Conservation (phyloP, 371 early-diverging fungal species). For the Mucor mucedo region DNA sequence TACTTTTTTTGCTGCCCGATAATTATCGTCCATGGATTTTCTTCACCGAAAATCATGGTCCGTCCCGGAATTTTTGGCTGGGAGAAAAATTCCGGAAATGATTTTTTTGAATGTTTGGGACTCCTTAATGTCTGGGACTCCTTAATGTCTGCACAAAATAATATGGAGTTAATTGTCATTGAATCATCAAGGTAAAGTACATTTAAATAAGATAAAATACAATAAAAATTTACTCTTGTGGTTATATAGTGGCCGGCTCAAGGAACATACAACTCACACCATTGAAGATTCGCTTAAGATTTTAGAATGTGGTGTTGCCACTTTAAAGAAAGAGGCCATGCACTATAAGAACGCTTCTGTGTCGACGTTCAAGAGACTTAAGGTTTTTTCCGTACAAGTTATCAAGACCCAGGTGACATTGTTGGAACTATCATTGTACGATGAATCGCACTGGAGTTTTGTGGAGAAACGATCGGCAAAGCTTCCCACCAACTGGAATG, state of each 20-base stretch:
- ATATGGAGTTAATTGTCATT: constrained; percentile 21
- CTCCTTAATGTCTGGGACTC: no score
- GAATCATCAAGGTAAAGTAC: constrained; percentile 23
- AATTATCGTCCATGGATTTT: no score
- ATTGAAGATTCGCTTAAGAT: constrained; percentile 24
- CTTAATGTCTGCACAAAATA: constrained; percentile 14
- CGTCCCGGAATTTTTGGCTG: no score
- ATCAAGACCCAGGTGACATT: constrained; percentile 14
- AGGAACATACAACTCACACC: constrained; percentile 18
- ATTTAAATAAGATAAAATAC: constrained; percentile 14
- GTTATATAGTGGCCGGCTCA: constrained; percentile 18
- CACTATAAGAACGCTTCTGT: constrained; percentile 10
- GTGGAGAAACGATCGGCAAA: constrained; percentile 13
- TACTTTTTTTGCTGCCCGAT: no score
- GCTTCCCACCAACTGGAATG: constrained; percentile 18
- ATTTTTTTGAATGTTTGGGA: no score
- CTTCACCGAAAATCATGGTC: no score
- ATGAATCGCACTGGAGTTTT: constrained; percentile 12
- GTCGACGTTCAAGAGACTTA: constrained; percentile 9
- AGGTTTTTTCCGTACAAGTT: constrained; percentile 6
- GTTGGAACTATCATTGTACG: constrained; percentile 12
- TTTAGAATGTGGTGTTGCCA: constrained; percentile 15
- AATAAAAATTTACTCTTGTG: constrained; percentile 7
- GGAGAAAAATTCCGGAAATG: no score
- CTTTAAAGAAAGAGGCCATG: constrained; percentile 12